Evolutionary conservation across 108 stramenopile genomes (phyloP), one percentile per base, ranked within the genome.

Genomic region (Mediolabrus comicus): DNA sequence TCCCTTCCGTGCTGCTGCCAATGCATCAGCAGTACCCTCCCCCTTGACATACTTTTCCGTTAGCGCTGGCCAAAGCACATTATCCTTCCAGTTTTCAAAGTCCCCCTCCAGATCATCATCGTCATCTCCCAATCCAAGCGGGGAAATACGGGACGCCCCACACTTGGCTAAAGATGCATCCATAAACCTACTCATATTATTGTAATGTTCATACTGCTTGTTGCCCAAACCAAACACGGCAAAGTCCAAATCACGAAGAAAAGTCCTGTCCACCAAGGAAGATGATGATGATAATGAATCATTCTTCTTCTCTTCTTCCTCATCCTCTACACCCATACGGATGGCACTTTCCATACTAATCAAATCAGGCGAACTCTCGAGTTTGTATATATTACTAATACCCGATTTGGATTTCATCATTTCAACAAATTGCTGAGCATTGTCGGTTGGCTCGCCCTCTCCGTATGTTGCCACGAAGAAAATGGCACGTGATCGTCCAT

Each of bases 381-480:
- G 22, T 0, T 80, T 65, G 55, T 71, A 80, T 19, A 73, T 60
- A 53, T 63, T 69, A 34, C 22, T 56, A 58, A 72, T 80, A 0
- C 72, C 72, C 19, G 74, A 46, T 49, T 85, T 77, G 1, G 55
- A 62, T 57, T 89, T 90, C 46, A 95, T 55, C 53, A 83, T 83
- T 41, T 80, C 67, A n/a, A 94, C 75, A 57, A 98, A 93, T 33
- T 73, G 77, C 12, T 49, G 67, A 2, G 99, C 91, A 80, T 98
- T 99, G 84, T 98, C 98, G n/a, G 97, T 97, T 16, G 98, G 93
- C 64, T 99, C 99, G 16, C 99, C 99, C 72, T 99, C 99, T 9
- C 99, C 99, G 68, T 98, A 98, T 1, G 99, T 99, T 24, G 99
- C 89, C 66, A 97, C 79, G n/a, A 98, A 59, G 59, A 98, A 95